Base-by-base conservation (phyloP, 345 rosid genomes). In the Salix udensis region DNA sequence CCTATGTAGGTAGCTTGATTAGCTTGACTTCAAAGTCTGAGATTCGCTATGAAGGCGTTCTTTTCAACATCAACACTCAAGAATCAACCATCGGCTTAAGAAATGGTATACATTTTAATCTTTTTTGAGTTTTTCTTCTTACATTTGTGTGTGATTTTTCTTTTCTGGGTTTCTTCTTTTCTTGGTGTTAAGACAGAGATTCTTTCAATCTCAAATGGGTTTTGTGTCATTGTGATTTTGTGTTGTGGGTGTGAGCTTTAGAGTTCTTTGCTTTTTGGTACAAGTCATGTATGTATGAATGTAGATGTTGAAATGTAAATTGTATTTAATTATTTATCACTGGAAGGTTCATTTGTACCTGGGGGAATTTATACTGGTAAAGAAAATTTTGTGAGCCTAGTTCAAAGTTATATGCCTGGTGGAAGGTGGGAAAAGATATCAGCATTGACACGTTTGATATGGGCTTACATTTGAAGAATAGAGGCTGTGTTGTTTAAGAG, bases 21-120 rank as follows among this genome's bases (percentile, higher is more conserved):
- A 84, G 85, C 85, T 61, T 88, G 58, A 77, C 82, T 79, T 87
- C 87, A 3, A 85, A 85, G 82, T 82, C 81, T 16, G 86, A 84
- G 70, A 89, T 87, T 79, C 82, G 88, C 2, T 89, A 87, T 74
- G 89, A 87, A 74, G 92, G 90, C 70, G 68, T 83, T 58, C 81
- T 89, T 1, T 85, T 77, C 67, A 73, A 73, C 78, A 74, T 89
- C 84, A 77, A 85, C 67, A 79, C 82, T 44, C 86, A 76, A n/a
- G 87, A 84, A 62, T 82, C 87, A 28, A 80, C 81, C 74, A 77
- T 87, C 70, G 82, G 85, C 68, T 84, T 89, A 37, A 46, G 76
- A 48, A 85, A 86, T 64, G 92, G 90, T 86, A 73, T 48, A 6
- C 18, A 44, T 71, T 67, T 48, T 37, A 4, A 68, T 6, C 6